These are phyloP conservation scores for Candida peoriensis DNA, from an alignment of 805 yeast species.

Conservation along the genomic window DNA sequence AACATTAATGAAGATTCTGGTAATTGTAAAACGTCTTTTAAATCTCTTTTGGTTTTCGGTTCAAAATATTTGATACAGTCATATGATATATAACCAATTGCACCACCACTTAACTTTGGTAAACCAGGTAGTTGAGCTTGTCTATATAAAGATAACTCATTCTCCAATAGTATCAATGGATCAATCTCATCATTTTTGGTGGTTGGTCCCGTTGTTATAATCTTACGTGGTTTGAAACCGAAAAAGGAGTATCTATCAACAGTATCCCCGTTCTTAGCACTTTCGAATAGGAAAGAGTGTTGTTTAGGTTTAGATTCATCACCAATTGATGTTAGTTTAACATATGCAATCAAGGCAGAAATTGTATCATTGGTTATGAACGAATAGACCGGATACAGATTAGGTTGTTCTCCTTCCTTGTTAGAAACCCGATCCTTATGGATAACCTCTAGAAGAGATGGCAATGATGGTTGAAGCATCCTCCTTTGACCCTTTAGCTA, in stretches of 20 bases:
- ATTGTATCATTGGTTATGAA: constrained; percentile 70
- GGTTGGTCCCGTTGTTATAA: constrained; percentile 77
- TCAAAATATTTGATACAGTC: constrained; percentile 97
- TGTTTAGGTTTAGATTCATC: constrained; percentile 42
- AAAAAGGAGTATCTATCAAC: constrained; percentile 88
- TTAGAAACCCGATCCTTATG: constrained; percentile 32
- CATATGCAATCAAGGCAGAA: constrained; percentile 87
- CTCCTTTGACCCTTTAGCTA: no score
- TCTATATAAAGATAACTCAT: constrained; percentile 58
- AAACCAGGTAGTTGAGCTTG: constrained; percentile 81
- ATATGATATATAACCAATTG: constrained; percentile 91
- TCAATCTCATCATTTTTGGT: constrained; percentile 53
- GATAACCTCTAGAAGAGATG: constrained; percentile 37
- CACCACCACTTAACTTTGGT: constrained; percentile 89
- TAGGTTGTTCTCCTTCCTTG: constrained; percentile 37
- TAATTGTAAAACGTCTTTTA: constrained; percentile 73
- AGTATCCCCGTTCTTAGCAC: constrained; percentile 84
- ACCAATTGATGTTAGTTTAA: constrained; percentile 66
- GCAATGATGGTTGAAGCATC: constrained; percentile 50
- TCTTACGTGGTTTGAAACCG: constrained; percentile 79
- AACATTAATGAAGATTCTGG: constrained; percentile 95
- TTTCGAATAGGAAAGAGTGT: constrained; percentile 80
- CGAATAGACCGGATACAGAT: constrained; percentile 77
- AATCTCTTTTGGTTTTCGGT: constrained; percentile 73
- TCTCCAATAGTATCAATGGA: constrained; percentile 71